Base-by-base conservation (phyloP, 352 stramenopile genomes). In the Globisporangium perplexum region DNA sequence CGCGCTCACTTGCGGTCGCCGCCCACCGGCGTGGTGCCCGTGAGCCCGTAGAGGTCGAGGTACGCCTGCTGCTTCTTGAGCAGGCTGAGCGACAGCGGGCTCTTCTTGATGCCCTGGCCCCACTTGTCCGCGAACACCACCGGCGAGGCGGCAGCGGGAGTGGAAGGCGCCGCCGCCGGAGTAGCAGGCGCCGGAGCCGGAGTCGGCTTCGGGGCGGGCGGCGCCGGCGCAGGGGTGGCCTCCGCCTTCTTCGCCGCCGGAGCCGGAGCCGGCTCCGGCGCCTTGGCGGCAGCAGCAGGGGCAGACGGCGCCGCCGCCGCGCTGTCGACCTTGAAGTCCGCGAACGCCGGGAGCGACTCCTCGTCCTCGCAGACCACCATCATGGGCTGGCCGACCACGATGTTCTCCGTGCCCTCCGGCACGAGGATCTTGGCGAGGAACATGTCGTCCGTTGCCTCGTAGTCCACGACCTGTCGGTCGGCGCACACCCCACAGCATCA, bases 391-490 rank as follows among this genome's bases (percentile, higher is more conserved):
- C 97, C 96, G 48, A 97, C 86, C 12, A 63, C 57, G 53, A 99
- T 87, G 59, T 97, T 95, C 43, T 95, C 74, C 2, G 84, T 57
- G 24, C 94, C 95, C 22, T 93, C 91, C 2, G 80, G 63, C 30
- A 97, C 90, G 46, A 99, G 80, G 65, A 99, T 98, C 77, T 97
- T 98, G 54, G 94, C 96, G 44, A 99, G 65, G 55, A 96, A 90
- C 68, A 90, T 88, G 54, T 99, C 97, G 69, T 99, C 96, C 68
- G 98, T 96, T 11, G 93, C 88, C 72, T 99, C 97, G 68, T 97
- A 99, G 72, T 99, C 96, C 46, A 99, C 96, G n/a, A 96, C 67
- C 67, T 75, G 47, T 18, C 26, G 4, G 28, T 4, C 8, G 4
- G 28, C 30, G 30, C 10, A 35, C 30, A 23, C 24, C 42, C 10